These are phyloP conservation scores for Carpinus fangiana DNA, from an alignment of 306 rosid genomes.

Conservation along the genomic window DNA sequence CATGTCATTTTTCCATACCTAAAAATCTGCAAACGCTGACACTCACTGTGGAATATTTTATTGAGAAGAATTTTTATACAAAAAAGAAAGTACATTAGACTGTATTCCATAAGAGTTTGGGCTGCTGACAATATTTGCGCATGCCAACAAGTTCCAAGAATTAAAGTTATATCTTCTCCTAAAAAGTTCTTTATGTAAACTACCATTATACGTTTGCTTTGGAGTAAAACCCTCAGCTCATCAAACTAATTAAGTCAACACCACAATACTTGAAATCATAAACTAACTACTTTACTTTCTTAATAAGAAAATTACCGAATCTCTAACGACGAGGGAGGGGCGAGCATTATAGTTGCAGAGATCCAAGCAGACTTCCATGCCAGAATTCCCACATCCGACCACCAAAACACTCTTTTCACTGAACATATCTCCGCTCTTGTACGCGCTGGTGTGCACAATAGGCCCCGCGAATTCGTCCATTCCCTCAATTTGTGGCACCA, in stretches of 20 bases:
- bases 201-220: slow-evolving; percentile 3
- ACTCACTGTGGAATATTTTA: slow-evolving; percentile 14
- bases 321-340: slow-evolving; percentile 79
- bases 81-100: slow-evolving; percentile 28
- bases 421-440: slow-evolving; percentile 67
- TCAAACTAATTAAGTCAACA: neutral
- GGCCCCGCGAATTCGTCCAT: slow-evolving; percentile 56
- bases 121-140: slow-evolving; percentile 61
- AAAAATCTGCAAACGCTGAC: slow-evolving; percentile 32
- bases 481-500: slow-evolving; percentile 70
- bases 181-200: slow-evolving; percentile 8
- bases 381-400: slow-evolving; percentile 95
- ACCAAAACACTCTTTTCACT: slow-evolving; percentile 79
- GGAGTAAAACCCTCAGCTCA: neutral
- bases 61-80: slow-evolving; percentile 16
- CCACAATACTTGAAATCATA: neutral
- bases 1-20: slow-evolving; percentile 38
- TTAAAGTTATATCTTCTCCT: slow-evolving; percentile 29
- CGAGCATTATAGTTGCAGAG: slow-evolving; percentile 76
- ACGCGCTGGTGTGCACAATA: slow-evolving; percentile 63
- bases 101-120: slow-evolving; percentile 35
- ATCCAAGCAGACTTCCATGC: slow-evolving; percentile 94
- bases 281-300: too few relatives aligned
- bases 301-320: slow-evolving; percentile 27
- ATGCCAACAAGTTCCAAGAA: slow-evolving; percentile 61